These are phyloP conservation scores for Daldinia vernicosa DNA, from an alignment of 495 filamentous ascomycete genomes.

Conservation along the genomic window DNA sequence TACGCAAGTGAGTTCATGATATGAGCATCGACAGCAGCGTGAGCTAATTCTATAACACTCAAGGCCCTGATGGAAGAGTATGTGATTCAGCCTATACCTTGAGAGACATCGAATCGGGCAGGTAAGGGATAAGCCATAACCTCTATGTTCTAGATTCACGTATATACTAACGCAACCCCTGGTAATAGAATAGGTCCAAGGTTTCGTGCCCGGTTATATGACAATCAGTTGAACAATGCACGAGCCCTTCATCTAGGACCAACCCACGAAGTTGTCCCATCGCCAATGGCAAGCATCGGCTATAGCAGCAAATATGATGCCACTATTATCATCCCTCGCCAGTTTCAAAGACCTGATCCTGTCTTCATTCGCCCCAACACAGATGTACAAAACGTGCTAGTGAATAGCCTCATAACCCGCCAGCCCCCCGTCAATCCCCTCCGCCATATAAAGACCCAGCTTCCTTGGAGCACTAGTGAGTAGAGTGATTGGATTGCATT, in stretches of 20 bases:
- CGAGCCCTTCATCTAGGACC: background rate
- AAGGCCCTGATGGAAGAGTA: background rate
- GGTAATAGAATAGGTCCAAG: background rate
- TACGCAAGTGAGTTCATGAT: slow-evolving; percentile 45
- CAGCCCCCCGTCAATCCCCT: background rate
- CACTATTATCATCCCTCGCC: background rate
- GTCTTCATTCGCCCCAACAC: background rate
- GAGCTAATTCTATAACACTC: background rate
- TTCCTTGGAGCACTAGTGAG: background rate
- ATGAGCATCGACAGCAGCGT: background rate
- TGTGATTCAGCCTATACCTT: background rate
- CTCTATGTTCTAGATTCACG: background rate
- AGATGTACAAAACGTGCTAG: background rate
- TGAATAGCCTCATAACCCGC: background rate
- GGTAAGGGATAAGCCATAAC: background rate
- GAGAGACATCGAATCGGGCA: background rate
- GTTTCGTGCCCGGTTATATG: background rate
- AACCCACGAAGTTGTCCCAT: background rate
- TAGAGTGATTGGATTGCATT: background rate
- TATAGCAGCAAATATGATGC: background rate
- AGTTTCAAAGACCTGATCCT: background rate
- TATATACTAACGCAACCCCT: background rate
- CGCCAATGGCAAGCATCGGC: background rate
- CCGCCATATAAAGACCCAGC: background rate
- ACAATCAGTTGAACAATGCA: background rate